Percentiles rank a stretch among this genome's conserved stretches.
Evolutionary conservation across 768 basidiomycete genomes (phyloP).

Genomic region (Hemileccinum rubropunctum): DNA sequence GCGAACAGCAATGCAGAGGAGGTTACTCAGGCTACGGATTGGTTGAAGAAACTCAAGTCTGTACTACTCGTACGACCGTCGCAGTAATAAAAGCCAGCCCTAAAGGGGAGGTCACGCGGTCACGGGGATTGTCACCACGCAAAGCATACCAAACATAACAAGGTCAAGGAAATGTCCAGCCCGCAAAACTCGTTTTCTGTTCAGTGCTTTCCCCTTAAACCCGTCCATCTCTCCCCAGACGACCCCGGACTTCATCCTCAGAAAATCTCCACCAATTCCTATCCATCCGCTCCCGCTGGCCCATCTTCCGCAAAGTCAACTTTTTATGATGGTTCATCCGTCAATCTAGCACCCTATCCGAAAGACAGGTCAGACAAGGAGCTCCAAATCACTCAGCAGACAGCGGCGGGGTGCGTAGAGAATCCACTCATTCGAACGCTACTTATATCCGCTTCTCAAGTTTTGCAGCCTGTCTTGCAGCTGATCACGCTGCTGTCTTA

Average conservation of each 20-base stretch:
- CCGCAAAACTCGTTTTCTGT: constrained; percentile 27
- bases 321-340: constrained; percentile 25
- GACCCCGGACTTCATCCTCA: background rate
- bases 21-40: constrained; percentile 66
- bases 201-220: constrained; percentile 27
- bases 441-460: constrained; percentile 36
- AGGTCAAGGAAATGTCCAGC: constrained; percentile 34
- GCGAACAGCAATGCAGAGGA: constrained; percentile 81
- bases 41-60: constrained; percentile 58
- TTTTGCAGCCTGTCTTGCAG: constrained; percentile 51
- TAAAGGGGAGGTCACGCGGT: constrained; percentile 36
- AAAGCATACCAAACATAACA: constrained; percentile 40
- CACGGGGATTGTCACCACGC: constrained; percentile 34
- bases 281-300: constrained; percentile 17
- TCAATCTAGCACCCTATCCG: constrained; percentile 14
- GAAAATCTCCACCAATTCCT: constrained; percentile 5
- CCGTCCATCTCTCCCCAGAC: constrained; percentile 5
- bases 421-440: background rate
- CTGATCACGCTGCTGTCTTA: constrained; percentile 59
- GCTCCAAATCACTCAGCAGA: constrained; percentile 42
- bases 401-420: constrained; percentile 48
- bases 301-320: constrained; percentile 22
- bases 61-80: constrained; percentile 25
- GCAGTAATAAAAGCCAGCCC: constrained; percentile 23
- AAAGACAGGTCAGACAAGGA: constrained; percentile 52